Percentiles rank a stretch among this genome's conserved stretches.
Evolutionary conservation across 2,329 filamentous ascomycete genomes (phyloP).

Genomic region (Colletotrichum horii): DNA sequence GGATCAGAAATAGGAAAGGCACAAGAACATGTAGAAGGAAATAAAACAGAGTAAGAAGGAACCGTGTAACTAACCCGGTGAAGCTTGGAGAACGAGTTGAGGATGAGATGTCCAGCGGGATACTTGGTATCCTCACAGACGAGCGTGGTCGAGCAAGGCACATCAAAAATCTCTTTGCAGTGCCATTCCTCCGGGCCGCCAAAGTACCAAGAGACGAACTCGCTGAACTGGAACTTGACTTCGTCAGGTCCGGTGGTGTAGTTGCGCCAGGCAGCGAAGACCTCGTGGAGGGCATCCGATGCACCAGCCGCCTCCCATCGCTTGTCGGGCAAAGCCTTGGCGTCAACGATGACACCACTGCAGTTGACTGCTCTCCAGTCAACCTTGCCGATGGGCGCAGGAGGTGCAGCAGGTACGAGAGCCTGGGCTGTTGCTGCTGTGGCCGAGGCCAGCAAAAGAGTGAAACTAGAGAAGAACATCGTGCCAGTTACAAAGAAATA

Average conservation of each 20-base stretch:
- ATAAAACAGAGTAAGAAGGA: background rate
- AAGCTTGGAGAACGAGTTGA: conserved; percentile 12
- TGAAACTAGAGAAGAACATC: background rate
- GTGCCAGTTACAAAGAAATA: background rate
- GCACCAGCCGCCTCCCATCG: conserved; percentile 3
- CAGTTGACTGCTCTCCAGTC: background rate
- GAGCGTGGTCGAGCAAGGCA: background rate
- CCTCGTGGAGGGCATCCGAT: background rate
- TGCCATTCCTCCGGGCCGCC: conserved; percentile 1
- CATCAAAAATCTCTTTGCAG: background rate
- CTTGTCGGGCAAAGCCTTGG: background rate
- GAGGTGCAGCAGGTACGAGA: background rate
- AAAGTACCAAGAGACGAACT: background rate
- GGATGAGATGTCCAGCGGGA: background rate
- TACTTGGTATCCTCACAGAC: background rate
- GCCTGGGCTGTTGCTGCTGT: background rate
- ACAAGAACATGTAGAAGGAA: background rate
- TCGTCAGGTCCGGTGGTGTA: background rate
- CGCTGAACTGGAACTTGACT: conserved; percentile 8
- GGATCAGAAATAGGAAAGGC: accelerated
- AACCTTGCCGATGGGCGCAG: background rate
- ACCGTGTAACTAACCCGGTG: background rate
- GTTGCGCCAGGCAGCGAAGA: background rate
- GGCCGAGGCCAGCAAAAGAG: background rate
- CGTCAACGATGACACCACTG: background rate